Conservation (phyloP, 257 asterid species). For the Verbascum thapsus region DNA sequence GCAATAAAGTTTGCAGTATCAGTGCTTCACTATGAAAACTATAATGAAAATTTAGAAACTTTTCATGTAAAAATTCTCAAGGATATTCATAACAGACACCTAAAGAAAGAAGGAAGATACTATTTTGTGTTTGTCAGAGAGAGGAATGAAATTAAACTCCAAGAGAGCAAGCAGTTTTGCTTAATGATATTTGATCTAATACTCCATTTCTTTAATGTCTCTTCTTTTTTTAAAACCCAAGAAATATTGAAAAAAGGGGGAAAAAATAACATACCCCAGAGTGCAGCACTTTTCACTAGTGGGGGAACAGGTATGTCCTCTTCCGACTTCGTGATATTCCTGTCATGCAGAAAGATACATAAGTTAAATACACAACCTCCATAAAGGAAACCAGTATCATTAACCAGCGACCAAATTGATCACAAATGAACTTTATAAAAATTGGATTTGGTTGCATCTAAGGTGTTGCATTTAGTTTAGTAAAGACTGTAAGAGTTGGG, state of each 20-base stretch:
- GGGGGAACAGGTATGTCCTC: slow-evolving; percentile 95
- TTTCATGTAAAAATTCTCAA: neutral
- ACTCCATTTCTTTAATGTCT: neutral
- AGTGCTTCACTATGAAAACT: neutral
- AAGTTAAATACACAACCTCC: neutral
- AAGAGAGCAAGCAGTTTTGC: slow-evolving; percentile 12
- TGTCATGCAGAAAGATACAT: slow-evolving; percentile 33
- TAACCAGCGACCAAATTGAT: slow-evolving; percentile 14
- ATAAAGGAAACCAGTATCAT: neutral
- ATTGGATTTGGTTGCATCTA: slow-evolving; percentile 7
- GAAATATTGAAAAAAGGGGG: neutral
- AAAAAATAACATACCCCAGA: slow-evolving; percentile 71
- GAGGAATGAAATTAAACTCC: neutral
- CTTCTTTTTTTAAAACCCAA: neutral
- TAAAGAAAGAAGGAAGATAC: neutral
- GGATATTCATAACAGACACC: neutral
- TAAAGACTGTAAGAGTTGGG: neutral
- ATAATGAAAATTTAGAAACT: neutral
- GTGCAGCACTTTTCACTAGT: slow-evolving; percentile 78
- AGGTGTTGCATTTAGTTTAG: neutral
- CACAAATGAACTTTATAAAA: neutral
- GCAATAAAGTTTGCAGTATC: neutral
- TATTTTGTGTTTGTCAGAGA: neutral
- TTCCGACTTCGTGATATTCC: slow-evolving; percentile 84
- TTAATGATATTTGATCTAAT: slow-evolving; percentile 13